Percentiles rank a stretch among this genome's conserved stretches.
phyloP scores from a whole-genome alignment of 371 early-diverging fungal genomes.

The Dipsacomyces acuminosporus region DNA sequence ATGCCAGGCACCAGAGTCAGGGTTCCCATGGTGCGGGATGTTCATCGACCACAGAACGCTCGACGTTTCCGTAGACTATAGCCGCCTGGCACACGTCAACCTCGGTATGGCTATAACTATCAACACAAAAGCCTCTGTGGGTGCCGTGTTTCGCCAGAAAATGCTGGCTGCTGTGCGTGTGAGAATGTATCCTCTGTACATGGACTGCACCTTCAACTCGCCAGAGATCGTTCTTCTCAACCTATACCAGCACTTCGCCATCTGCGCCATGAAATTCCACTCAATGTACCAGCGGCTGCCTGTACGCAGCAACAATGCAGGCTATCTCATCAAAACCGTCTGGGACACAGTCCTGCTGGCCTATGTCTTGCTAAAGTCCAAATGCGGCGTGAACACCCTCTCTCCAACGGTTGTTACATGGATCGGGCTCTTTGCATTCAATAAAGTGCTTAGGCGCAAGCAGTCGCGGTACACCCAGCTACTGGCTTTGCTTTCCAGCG shows the following conservation, averaged over 20 bases:
- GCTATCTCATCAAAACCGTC: slow-evolving; percentile 6
- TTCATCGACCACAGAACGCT: slow-evolving; percentile 60
- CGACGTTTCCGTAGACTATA: slow-evolving; percentile 60
- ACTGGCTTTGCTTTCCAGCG: slow-evolving; percentile 5
- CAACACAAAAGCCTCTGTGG: slow-evolving; percentile 22
- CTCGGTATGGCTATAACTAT: slow-evolving; percentile 10
- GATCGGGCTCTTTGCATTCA: slow-evolving; percentile 40
- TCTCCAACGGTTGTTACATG: slow-evolving; percentile 26
- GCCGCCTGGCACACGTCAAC: slow-evolving; percentile 27
- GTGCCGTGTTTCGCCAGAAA: slow-evolving; percentile 35
- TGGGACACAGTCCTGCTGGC: slow-evolving; percentile 13
- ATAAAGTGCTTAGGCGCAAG: slow-evolving; percentile 22
- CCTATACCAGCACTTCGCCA: slow-evolving; percentile 60
- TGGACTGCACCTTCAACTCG: slow-evolving; percentile 59
- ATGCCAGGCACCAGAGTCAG: slow-evolving; percentile 1
- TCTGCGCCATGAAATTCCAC: slow-evolving; percentile 64
- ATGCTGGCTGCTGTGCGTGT: slow-evolving; percentile 51
- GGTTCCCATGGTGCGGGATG: slow-evolving; percentile 82
- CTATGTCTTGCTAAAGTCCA: slow-evolving; percentile 22
- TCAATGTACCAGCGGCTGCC: slow-evolving; percentile 33
- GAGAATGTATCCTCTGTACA: slow-evolving; percentile 53
- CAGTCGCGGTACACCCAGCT: slow-evolving; percentile 29
- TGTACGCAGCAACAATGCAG: slow-evolving; percentile 13
- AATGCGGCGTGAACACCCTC: slow-evolving; percentile 11
- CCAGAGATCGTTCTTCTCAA: slow-evolving; percentile 55